Evolutionary conservation across 148 eudicot genomes (phyloP).

Genomic region (Diospyros lotus): DNA sequence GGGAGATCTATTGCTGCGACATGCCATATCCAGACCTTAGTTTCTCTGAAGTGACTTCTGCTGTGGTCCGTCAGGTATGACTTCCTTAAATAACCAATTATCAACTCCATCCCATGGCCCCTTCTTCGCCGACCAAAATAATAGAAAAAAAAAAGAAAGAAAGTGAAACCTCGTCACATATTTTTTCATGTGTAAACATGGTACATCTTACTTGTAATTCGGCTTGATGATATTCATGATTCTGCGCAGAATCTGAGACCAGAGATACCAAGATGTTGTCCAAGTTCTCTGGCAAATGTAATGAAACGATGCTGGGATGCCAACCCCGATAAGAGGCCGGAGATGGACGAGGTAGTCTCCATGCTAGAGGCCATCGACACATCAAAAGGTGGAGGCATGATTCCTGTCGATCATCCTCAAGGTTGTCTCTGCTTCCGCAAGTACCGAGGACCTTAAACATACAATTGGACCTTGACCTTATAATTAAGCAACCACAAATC

Average conservation of each 20-base stretch:
- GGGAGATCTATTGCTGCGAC: slow-evolving; percentile 97
- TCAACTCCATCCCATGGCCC: neutral
- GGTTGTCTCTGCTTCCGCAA: slow-evolving; percentile 81
- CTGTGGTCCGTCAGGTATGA: slow-evolving; percentile 92
- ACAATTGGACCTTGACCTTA: neutral
- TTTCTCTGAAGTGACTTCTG: slow-evolving; percentile 94
- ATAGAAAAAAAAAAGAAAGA: too few relatives aligned
- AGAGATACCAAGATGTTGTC: slow-evolving; percentile 95
- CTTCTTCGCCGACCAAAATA: neutral
- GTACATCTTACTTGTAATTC: neutral
- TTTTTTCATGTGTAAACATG: neutral
- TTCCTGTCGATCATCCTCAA: slow-evolving; percentile 80
- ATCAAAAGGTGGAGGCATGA: slow-evolving; percentile 97
- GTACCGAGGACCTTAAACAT: slow-evolving; percentile 71
- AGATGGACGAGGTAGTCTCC: slow-evolving; percentile 91
- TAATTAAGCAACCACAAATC: neutral
- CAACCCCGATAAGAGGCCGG: slow-evolving; percentile 90
- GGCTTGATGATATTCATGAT: neutral
- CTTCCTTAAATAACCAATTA: neutral
- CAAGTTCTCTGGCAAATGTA: slow-evolving; percentile 79
- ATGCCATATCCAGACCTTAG: slow-evolving; percentile 99
- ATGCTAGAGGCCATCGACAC: slow-evolving; percentile 90
- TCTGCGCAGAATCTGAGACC: slow-evolving; percentile 81
- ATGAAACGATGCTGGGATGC: slow-evolving; percentile 99
- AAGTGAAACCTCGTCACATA: too few relatives aligned